A percentile compares a stretch with the other conserved stretches of the same genome.
These are phyloP conservation scores for Echeveria elegans DNA, from an alignment of 164 flowering plant species.

Conservation along the genomic window DNA sequence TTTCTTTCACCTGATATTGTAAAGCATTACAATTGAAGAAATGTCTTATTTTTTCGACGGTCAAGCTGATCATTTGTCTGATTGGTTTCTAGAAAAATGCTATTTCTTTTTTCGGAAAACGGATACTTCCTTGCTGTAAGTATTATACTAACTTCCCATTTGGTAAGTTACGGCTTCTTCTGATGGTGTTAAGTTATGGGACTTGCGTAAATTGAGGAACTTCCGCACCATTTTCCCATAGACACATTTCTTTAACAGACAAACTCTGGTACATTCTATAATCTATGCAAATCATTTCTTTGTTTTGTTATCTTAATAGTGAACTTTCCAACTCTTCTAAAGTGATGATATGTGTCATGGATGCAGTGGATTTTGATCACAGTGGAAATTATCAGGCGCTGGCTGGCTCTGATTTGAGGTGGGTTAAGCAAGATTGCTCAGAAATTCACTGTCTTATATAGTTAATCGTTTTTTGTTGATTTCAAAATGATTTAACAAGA, in stretches of 20 bases:
- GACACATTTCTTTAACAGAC: background rate
- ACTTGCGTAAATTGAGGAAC: slow-evolving; percentile 87
- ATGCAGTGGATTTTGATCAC: slow-evolving; percentile 73
- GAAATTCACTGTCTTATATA: too few species aligned
- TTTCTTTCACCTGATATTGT: too few species aligned
- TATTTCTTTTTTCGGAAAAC: slow-evolving; percentile 94
- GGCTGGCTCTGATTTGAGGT: slow-evolving; percentile 91
- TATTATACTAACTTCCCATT: slow-evolving; percentile 63
- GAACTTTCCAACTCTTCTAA: background rate
- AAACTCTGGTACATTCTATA: slow-evolving; percentile 1
- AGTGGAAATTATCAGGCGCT: slow-evolving; percentile 91
- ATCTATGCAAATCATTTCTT: background rate
- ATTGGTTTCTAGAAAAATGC: slow-evolving; percentile 57
- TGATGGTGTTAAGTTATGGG: slow-evolving; percentile 98
- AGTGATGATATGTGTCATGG: background rate
- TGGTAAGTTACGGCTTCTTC: too few species aligned
- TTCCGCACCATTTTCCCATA: slow-evolving; percentile 67
- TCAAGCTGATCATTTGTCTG: background rate
- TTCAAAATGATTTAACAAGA: too few species aligned
- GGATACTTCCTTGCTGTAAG: slow-evolving; percentile 96
- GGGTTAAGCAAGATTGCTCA: too few species aligned
- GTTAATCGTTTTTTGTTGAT: too few species aligned
- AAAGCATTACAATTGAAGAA: slow-evolving; percentile 6
- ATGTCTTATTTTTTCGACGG: slow-evolving; percentile 22
- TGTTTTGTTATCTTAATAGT: background rate